These are phyloP conservation scores for Alternaria conjuncta DNA, from an alignment of 2,329 filamentous ascomycete species.

Conservation along the genomic window DNA sequence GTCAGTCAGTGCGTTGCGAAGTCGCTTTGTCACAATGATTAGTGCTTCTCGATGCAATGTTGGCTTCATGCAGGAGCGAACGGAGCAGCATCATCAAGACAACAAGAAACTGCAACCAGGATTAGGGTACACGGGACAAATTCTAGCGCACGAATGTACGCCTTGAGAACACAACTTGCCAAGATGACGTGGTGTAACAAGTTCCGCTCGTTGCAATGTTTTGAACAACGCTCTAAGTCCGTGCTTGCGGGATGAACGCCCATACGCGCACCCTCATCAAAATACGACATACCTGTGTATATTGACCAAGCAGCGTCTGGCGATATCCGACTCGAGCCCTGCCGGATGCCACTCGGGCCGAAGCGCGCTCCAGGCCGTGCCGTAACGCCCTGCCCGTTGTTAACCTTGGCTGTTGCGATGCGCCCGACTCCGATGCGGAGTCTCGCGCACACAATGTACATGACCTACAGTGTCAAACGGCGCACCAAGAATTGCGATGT, in stretches of 20 bases:
- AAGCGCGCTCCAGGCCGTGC: slow-evolving; percentile 60
- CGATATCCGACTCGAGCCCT: slow-evolving; percentile 57
- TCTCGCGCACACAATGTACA: background rate
- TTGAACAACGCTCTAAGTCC: background rate
- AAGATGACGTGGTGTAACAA: background rate
- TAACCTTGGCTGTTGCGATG: background rate
- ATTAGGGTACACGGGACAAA: background rate
- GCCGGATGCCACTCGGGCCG: slow-evolving; percentile 60
- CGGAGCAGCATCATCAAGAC: background rate
- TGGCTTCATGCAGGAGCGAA: background rate
- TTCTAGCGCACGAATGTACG: background rate
- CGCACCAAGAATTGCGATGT: slow-evolving; percentile 58
- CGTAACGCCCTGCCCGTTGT: slow-evolving; percentile 53
- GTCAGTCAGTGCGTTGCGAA: background rate
- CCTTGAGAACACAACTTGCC: background rate
- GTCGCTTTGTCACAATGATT: background rate
- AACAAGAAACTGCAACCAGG: background rate
- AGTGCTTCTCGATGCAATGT: background rate
- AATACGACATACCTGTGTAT: slow-evolving; percentile 54
- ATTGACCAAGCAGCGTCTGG: slow-evolving; percentile 53
- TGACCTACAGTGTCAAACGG: slow-evolving; percentile 57
- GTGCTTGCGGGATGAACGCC: background rate
- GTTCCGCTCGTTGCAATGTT: background rate
- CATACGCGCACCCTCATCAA: background rate
- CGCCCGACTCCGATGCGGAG: background rate